These are phyloP conservation scores for Nemania bipapillata DNA, from an alignment of 2,329 filamentous ascomycete genomes.

Conservation along the genomic window DNA sequence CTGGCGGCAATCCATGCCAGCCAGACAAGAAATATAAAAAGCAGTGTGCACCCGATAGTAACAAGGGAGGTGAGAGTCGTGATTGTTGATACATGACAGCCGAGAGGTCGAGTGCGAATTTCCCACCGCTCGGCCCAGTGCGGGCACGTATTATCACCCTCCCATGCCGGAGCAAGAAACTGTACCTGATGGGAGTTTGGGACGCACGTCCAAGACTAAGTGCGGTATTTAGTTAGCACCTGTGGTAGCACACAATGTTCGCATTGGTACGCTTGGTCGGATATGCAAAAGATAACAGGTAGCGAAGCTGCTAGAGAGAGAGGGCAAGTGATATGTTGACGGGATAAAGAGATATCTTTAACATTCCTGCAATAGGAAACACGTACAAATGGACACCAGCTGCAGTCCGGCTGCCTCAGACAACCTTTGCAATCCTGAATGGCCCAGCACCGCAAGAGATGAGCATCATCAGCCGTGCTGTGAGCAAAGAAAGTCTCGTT, in stretches of 20 bases:
- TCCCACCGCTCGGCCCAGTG: slow-evolving; percentile 60
- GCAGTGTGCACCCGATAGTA: slow-evolving; percentile 49
- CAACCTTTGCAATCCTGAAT: slow-evolving; percentile 62
- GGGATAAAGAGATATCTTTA: not conserved
- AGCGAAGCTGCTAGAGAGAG: not conserved
- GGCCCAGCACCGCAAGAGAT: slow-evolving; percentile 63
- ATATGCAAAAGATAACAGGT: not conserved
- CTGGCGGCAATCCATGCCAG: slow-evolving; percentile 28
- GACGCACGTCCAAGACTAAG: slow-evolving; percentile 64
- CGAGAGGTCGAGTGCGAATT: slow-evolving; percentile 51
- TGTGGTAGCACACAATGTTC: not conserved
- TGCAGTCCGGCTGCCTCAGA: slow-evolving; percentile 57
- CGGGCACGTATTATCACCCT: slow-evolving; percentile 62
- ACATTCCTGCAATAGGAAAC: not conserved
- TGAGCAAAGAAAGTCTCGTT: slow-evolving; percentile 28
- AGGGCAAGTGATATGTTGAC: not conserved
- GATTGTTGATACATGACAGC: slow-evolving; percentile 55
- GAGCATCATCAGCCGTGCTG: slow-evolving; percentile 49
- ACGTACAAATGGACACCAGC: slow-evolving; percentile 66
- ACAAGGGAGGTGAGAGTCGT: slow-evolving; percentile 52
- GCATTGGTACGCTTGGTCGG: too few species aligned
- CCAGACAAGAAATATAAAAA: slow-evolving; percentile 41
- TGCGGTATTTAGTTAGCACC: not conserved
- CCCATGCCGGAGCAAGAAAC: slow-evolving; percentile 62
- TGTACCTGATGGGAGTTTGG: slow-evolving; percentile 61